Evolutionary conservation across 495 filamentous ascomycete species (phyloP).

Genomic region (Antarctomyces pellizariae): DNA sequence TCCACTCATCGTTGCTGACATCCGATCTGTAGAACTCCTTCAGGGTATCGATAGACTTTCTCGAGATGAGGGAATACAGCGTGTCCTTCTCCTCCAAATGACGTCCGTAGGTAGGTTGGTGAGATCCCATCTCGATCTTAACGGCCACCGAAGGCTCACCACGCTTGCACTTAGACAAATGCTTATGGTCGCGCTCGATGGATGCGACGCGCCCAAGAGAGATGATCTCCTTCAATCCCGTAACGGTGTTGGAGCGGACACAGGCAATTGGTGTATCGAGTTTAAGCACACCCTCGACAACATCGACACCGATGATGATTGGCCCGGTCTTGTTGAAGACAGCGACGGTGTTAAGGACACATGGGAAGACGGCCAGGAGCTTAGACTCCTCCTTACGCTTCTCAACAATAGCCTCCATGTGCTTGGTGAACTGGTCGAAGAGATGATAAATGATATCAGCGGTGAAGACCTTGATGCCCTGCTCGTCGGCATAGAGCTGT

Average conservation of each 20-base stretch:
- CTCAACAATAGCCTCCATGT: conserved; percentile 67
- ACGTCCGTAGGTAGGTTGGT: conserved; percentile 87
- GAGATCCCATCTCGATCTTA: conserved; percentile 84
- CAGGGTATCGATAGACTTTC: conserved; percentile 73
- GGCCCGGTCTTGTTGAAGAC: conserved; percentile 98
- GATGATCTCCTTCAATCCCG: conserved; percentile 61
- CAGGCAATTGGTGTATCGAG: conserved; percentile 74
- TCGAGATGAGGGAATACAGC: conserved; percentile 70
- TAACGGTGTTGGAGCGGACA: conserved; percentile 56
- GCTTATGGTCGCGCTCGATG: conserved; percentile 95
- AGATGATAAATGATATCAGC: conserved; percentile 98
- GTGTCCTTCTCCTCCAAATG: conserved; percentile 86
- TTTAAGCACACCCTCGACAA: conserved; percentile 64
- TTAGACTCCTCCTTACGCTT: conserved; percentile 92
- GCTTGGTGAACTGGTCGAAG: conserved; percentile 88
- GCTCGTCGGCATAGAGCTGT: conserved; percentile 68
- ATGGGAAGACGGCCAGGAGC: conserved; percentile 88
- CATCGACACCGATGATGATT: conserved; percentile 90
- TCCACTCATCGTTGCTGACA: conserved; percentile 86
- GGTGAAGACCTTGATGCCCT: conserved; percentile 95
- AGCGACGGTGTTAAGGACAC: conserved; percentile 65
- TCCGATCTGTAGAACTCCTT: conserved; percentile 91
- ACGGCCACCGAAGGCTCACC: conserved; percentile 89
- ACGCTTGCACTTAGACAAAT: conserved; percentile 74
- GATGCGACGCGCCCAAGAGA: conserved; percentile 74